Percentiles rank a stretch among this genome's conserved stretches.
Evolutionary conservation across 2,329 filamentous ascomycete species (phyloP).

Genomic region (Bipolaris cookei): DNA sequence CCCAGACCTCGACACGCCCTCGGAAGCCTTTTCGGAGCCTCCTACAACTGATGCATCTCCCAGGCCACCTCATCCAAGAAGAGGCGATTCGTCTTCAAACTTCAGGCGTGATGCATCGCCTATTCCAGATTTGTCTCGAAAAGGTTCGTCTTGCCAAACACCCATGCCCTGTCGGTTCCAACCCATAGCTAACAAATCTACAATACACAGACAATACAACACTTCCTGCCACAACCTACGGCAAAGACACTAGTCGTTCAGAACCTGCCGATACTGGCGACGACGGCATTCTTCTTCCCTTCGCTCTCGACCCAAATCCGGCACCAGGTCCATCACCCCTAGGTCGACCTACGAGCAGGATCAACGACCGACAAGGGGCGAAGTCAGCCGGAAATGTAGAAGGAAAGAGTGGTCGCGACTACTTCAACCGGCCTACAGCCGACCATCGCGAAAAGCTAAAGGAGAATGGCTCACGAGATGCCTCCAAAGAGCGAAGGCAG

Average conservation of each 20-base stretch:
- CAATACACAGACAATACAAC: conserved; percentile 64
- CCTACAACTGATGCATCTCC: conserved; percentile 73
- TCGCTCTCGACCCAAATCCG: conserved; percentile 59
- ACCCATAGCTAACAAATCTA: conserved; percentile 17
- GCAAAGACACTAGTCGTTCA: conserved; percentile 75
- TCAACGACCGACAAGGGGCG: conserved; percentile 32
- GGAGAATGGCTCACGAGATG: conserved; percentile 53
- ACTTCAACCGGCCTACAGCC: conserved; percentile 51
- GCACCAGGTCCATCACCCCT: conserved; percentile 50
- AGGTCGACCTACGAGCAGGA: conserved; percentile 40
- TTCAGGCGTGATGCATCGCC: conserved; percentile 50
- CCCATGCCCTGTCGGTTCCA: not conserved
- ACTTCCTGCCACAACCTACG: conserved; percentile 75
- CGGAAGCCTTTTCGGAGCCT: conserved; percentile 67
- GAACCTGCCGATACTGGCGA: conserved; percentile 68
- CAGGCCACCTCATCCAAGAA: conserved; percentile 43
- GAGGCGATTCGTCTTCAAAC: conserved; percentile 46
- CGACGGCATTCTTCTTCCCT: conserved; percentile 56
- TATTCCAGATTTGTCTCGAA: conserved; percentile 40
- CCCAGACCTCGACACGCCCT: conserved; percentile 62
- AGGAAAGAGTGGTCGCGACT: conserved; percentile 49
- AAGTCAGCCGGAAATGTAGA: conserved; percentile 31
- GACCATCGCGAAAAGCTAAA: conserved; percentile 52
- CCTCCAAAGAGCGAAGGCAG: conserved; percentile 51
- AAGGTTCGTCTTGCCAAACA: conserved; percentile 37